Evolutionary conservation across 2,329 filamentous ascomycete genomes (phyloP).

Genomic region (Cladosporium velox): DNA sequence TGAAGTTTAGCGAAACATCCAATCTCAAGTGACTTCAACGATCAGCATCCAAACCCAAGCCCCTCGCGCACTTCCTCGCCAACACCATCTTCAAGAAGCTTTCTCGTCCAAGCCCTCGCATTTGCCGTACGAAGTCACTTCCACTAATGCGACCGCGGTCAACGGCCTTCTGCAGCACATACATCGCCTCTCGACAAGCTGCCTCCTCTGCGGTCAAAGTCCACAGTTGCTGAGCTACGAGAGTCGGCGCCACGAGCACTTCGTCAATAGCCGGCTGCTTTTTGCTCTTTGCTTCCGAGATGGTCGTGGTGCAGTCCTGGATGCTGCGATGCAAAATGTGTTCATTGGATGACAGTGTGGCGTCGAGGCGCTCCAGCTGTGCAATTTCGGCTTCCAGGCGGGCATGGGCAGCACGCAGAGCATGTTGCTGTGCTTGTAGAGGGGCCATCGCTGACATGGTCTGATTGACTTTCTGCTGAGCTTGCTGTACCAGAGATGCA

Average conservation of each 20-base stretch:
- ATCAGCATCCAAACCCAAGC: slow-evolving; percentile 66
- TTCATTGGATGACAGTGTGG: slow-evolving; percentile 74
- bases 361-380: slow-evolving; percentile 69
- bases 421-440: slow-evolving; percentile 74
- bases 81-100: slow-evolving; percentile 83
- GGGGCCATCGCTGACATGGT: slow-evolving; percentile 74
- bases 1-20: background rate
- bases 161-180: slow-evolving; percentile 73
- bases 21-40: background rate
- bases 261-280: slow-evolving; percentile 81
- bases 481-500: slow-evolving; percentile 66
- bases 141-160: slow-evolving; percentile 71
- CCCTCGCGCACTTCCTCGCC: slow-evolving; percentile 72
- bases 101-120: slow-evolving; percentile 71
- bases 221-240: slow-evolving; percentile 92
- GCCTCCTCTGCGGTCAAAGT: slow-evolving; percentile 84
- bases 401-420: slow-evolving; percentile 70
- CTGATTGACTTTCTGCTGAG: slow-evolving; percentile 68
- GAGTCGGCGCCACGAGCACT: slow-evolving; percentile 86
- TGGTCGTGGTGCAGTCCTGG: slow-evolving; percentile 73
- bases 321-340: slow-evolving; percentile 76
- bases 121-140: slow-evolving; percentile 74
- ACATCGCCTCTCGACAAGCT: slow-evolving; percentile 82
- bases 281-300: slow-evolving; percentile 69
- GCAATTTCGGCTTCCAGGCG: slow-evolving; percentile 73